These are phyloP conservation scores for Musa beccarii DNA, from an alignment of 176 grass and related monocot genomes.

Conservation along the genomic window DNA sequence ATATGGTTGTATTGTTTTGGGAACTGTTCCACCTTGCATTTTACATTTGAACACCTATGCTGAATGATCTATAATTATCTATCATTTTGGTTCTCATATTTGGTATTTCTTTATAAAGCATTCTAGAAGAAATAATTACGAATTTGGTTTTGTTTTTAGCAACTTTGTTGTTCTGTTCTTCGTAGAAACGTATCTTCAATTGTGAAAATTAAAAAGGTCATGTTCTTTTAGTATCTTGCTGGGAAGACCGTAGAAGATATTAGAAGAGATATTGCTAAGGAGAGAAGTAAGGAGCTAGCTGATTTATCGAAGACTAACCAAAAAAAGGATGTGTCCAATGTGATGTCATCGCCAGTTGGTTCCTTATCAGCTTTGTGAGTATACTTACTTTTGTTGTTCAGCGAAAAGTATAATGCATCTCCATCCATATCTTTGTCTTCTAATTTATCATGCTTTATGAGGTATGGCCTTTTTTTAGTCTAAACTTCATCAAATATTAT, in stretches of 20 bases:
- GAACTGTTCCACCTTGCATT: no score
- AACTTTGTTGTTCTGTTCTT: no score
- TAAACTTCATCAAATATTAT: background rate
- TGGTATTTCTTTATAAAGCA: no score
- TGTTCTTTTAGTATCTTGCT: slow-evolving; percentile 58
- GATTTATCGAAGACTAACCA: slow-evolving; percentile 62
- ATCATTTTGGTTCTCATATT: no score
- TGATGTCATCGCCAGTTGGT: slow-evolving; percentile 23
- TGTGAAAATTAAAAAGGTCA: slow-evolving; percentile 3
- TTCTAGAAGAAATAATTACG: no score
- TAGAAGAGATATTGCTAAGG: slow-evolving; percentile 62
- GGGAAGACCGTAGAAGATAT: slow-evolving; percentile 67
- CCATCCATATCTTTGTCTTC: background rate
- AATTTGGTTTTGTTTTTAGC: no score
- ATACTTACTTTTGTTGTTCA: background rate
- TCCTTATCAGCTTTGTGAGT: slow-evolving; percentile 48
- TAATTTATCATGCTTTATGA: background rate
- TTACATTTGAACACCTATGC: no score
- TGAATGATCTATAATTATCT: no score
- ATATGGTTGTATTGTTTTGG: no score
- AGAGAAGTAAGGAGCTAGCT: slow-evolving; percentile 62
- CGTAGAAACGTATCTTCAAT: background rate
- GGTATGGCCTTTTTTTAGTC: background rate
- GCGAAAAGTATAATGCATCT: background rate
- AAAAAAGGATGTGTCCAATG: slow-evolving; percentile 29